phyloP scores from a whole-genome alignment of 73 alveolate genomes.

The Symbiodinium natans region DNA sequence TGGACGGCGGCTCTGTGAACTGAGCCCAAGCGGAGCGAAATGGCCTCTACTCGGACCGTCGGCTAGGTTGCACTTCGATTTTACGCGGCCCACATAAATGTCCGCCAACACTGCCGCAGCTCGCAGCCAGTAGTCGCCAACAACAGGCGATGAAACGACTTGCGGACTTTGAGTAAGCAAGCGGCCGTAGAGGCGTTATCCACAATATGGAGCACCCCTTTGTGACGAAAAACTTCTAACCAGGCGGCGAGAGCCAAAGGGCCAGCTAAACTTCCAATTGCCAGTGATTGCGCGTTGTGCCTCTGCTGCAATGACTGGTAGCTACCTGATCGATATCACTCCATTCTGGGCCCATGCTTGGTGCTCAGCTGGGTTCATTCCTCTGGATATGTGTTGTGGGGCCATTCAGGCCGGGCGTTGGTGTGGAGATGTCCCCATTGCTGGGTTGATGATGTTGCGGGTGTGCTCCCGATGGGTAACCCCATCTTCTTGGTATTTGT shows the following conservation, averaged over 20 bases:
- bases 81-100: neutral
- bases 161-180: neutral
- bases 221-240: neutral
- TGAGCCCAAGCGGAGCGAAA: neutral
- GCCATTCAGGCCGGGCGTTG: no score
- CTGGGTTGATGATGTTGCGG: no score
- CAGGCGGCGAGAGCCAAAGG: neutral
- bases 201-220: neutral
- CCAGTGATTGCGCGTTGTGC: no score
- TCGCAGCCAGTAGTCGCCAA: neutral
- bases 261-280: neutral
- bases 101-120: neutral
- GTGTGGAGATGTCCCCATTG: no score
- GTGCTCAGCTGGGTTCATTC: no score
- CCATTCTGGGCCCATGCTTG: no score
- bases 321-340: no score
- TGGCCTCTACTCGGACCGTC: slow-evolving; percentile 18
- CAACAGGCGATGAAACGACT: neutral
- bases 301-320: no score
- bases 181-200: slow-evolving; percentile 4
- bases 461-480: no score
- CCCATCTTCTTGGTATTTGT: no score
- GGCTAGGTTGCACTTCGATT: slow-evolving; percentile 14
- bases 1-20: no score
- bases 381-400: no score